Conservation (phyloP, 2,329 filamentous ascomycete genomes). For the Ceratocystis colombiana region DNA sequence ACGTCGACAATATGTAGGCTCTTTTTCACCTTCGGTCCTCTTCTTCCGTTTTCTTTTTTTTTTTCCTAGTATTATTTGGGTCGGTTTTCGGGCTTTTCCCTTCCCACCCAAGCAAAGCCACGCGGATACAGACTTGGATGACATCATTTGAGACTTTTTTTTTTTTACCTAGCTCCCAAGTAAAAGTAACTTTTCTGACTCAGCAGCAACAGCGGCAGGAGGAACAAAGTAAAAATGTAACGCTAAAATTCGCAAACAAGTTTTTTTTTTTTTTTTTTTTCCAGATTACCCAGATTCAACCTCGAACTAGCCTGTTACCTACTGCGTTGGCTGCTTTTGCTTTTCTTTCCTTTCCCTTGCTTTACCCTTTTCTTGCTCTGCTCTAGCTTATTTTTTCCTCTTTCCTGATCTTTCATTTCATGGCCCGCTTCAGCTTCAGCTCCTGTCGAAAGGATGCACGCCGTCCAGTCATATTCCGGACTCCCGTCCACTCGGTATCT, state of each 20-base stretch:
- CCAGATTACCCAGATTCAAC: no score
- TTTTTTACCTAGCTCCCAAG: not conserved
- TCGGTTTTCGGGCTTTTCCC: slow-evolving; percentile 4
- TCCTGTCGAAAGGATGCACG: slow-evolving; percentile 2
- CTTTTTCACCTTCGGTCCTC: not conserved
- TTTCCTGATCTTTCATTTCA: not conserved
- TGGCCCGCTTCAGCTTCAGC: slow-evolving; percentile 8
- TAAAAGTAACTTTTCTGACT: not conserved
- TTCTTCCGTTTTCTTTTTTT: slow-evolving; percentile 6
- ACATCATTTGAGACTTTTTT: slow-evolving; percentile 6
- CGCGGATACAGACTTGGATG: not conserved
- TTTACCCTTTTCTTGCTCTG: not conserved
- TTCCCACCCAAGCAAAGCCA: not conserved
- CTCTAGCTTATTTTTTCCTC: not conserved
- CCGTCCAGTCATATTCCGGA: slow-evolving; percentile 9
- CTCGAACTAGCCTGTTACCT: not conserved
- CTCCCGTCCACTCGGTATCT: slow-evolving; percentile 10
- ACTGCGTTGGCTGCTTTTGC: not conserved
- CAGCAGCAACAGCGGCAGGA: not conserved
- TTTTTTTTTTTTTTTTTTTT: not conserved
- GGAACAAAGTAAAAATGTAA: not conserved
- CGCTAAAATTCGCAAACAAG: not conserved
- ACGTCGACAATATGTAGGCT: not conserved
- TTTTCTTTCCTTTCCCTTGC: not conserved
- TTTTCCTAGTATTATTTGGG: not conserved